Evolutionary conservation across 768 basidiomycete genomes (phyloP), one percentile per base, ranked within the genome.

Genomic region (Calocybe indica): DNA sequence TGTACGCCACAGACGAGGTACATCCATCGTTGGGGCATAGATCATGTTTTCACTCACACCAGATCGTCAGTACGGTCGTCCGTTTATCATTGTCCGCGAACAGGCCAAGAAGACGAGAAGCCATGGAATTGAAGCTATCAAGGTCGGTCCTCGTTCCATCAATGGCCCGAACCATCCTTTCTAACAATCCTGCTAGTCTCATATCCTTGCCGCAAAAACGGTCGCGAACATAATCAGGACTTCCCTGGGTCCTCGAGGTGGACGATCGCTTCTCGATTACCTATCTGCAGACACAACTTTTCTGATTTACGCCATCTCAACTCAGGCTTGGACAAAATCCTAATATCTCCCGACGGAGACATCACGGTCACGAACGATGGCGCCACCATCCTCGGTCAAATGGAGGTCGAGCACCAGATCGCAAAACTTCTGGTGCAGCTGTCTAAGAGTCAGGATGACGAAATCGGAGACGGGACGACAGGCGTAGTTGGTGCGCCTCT

Each of bases 301-400:
- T 36, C 43, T 11, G 49, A 41, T 31, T 22, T 33, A 22, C 22
- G 22, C 22, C 22, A 43, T 43, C 42, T 32, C 42, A 43, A 31
- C 40, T 56, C 52, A 95, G 92, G 95, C 38, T 80, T 97, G 42
- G 91, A 93, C 74, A 93, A 93, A 78, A 92, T 93, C 59, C 78
- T 93, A 57, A 92, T 93, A 56, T 92, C 90, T 29, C 85, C 94
- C 14, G 96, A 98, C 73, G 96, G 96, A 42, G 96, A 99, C 59
- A 98, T 99, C 60, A 98, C 94, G 31, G 95, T 98, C 34, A 98
- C 96, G 10, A 99, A 99, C 68, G 96, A 99, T 68, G 96, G 96
- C 43, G 96, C 96, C 5, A 99, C 96, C 15, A 99, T 99, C 57
- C 74, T 99, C 48, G 82, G 92, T 15, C 95, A 97, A 73, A 97